Evolutionary conservation across 2,329 filamentous ascomycete genomes (phyloP).

Genomic region (Colletotrichum sidae): DNA sequence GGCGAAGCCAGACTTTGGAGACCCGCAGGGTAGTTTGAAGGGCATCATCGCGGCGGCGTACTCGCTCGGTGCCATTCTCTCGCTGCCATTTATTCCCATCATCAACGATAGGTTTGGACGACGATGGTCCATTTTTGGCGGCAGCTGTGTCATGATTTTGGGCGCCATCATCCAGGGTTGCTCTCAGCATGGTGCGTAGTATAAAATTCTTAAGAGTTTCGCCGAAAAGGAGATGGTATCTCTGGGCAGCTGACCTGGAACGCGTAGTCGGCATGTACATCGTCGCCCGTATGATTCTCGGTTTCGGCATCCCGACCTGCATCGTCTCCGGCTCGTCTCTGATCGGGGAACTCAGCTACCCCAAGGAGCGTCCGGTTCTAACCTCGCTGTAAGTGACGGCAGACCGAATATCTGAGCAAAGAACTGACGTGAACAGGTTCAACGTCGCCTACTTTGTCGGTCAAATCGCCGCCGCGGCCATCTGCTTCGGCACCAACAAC

Average conservation of each 20-base stretch:
- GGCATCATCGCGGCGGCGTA: slow-evolving; percentile 71
- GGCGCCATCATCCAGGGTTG: slow-evolving; percentile 67
- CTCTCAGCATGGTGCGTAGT: slow-evolving; percentile 57
- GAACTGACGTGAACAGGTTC: slow-evolving; percentile 49
- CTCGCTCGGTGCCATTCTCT: slow-evolving; percentile 68
- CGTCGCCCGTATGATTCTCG: slow-evolving; percentile 68
- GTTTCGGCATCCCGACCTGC: slow-evolving; percentile 69
- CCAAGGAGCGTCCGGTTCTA: slow-evolving; percentile 68
- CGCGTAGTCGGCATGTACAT: slow-evolving; percentile 65
- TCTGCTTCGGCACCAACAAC: slow-evolving; percentile 60
- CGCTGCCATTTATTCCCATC: slow-evolving; percentile 67
- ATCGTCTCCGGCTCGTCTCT: slow-evolving; percentile 70
- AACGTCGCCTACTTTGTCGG: slow-evolving; percentile 69
- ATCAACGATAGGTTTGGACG: slow-evolving; percentile 67
- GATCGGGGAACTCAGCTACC: slow-evolving; percentile 70
- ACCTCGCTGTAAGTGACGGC: slow-evolving; percentile 57
- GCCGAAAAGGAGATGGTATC: no score
- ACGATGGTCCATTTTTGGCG: slow-evolving; percentile 67
- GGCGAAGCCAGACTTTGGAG: slow-evolving; percentile 51
- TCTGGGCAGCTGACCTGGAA: not conserved
- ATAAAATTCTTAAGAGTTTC: no score
- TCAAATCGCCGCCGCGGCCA: slow-evolving; percentile 58
- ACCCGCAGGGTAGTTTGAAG: slow-evolving; percentile 56
- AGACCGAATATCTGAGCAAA: not conserved
- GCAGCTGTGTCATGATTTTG: slow-evolving; percentile 64